These are phyloP conservation scores for Diaporthe sp. DNA, from an alignment of 2,329 filamentous ascomycete species.

Conservation along the genomic window DNA sequence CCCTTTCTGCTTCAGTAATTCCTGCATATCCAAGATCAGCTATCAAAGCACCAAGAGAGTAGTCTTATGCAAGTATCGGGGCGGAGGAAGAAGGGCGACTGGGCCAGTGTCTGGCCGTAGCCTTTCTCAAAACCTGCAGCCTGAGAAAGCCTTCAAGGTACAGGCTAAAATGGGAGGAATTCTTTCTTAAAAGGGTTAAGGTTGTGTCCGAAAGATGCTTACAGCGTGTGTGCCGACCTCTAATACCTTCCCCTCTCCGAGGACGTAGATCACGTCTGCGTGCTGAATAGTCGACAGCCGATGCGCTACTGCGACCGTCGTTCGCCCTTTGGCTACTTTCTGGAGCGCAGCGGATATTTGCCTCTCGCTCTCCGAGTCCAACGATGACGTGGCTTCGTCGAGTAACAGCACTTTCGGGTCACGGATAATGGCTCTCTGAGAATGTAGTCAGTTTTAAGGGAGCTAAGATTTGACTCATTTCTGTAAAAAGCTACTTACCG, in stretches of 20 bases:
- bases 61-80: background rate
- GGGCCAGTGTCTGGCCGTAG: background rate
- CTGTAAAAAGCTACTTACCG: conserved; percentile 38
- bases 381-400: conserved; percentile 68
- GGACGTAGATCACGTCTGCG: conserved; percentile 82
- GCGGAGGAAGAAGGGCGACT: background rate
- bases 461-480: background rate
- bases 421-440: conserved; percentile 58
- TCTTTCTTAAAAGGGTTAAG: background rate
- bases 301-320: conserved; percentile 83
- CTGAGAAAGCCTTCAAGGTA: background rate
- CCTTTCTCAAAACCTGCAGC: background rate
- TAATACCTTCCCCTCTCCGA: conserved; percentile 71
- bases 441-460: background rate
- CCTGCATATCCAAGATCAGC: background rate
- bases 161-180: background rate
- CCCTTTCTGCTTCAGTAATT: conserved; percentile 61
- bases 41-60: background rate
- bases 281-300: conserved; percentile 81
- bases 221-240: conserved; percentile 63
- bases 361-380: conserved; percentile 70
- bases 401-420: conserved; percentile 64
- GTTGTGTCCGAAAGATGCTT: background rate
- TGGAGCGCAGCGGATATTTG: conserved; percentile 77
- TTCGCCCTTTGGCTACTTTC: conserved; percentile 66